A percentile compares a stretch with the other conserved stretches of the same genome.
These are phyloP conservation scores for Neofusicoccum cordaticola DNA, from an alignment of 2,329 filamentous ascomycete species.

Conservation along the genomic window DNA sequence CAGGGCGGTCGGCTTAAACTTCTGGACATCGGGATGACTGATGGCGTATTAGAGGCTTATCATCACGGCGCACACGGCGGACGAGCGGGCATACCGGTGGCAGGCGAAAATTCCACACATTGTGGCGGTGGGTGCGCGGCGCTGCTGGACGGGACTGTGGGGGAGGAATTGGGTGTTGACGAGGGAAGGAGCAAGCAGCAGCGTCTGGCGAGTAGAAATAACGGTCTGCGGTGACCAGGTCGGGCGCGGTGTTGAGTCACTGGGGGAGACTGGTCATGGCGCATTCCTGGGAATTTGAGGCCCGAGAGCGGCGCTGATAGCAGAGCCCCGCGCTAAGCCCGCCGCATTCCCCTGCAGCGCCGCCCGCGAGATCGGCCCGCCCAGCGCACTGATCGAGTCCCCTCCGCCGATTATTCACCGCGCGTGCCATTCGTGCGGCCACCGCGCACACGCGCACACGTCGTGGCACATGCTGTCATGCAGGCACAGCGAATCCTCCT, in stretches of 20 bases:
- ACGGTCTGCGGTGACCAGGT: neutral
- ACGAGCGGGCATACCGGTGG: constrained; percentile 61
- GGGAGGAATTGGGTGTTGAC: constrained; percentile 11
- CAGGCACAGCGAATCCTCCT: neutral
- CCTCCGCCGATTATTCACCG: neutral
- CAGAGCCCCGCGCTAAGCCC: constrained; percentile 9
- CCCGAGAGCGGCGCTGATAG: constrained; percentile 14
- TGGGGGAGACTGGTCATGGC: constrained; percentile 1
- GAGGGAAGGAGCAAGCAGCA: neutral
- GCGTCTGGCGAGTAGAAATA: constrained; percentile 9
- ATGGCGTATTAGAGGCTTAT: constrained; percentile 29
- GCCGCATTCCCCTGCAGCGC: neutral
- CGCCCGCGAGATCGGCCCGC: constrained; percentile 9
- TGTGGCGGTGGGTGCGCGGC: constrained; percentile 39
- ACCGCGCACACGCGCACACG: neutral
- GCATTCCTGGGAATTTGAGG: neutral
- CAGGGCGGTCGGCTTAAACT: constrained; percentile 93
- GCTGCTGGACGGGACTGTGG: neutral
- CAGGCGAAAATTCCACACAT: constrained; percentile 99
- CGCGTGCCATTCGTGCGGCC: neutral
- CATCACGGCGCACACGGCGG: constrained; percentile 24
- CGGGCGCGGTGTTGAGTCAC: constrained; percentile 11
- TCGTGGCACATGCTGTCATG: neutral
- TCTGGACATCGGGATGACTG: constrained; percentile 86
- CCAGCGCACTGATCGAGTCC: neutral